Evolutionary conservation across 345 rosid genomes (phyloP).

Genomic region (Anacardium occidentale): DNA sequence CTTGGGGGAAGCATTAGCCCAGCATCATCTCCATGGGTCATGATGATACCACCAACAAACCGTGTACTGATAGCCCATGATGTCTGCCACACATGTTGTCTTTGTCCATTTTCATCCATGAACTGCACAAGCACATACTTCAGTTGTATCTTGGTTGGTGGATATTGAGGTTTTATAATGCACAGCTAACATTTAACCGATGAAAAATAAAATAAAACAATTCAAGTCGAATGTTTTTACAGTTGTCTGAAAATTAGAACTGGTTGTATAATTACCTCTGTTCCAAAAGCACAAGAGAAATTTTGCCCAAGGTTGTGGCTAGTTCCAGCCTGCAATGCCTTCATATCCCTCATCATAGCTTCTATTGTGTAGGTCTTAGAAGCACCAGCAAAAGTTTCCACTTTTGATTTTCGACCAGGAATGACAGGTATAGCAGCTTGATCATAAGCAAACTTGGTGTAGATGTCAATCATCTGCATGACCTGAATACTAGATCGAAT

Average conservation of each 20-base stretch:
- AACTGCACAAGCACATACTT: slow-evolving; percentile 47
- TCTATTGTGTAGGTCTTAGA: slow-evolving; percentile 83
- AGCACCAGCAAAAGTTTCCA: slow-evolving; percentile 96
- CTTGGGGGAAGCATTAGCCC: slow-evolving; percentile 94
- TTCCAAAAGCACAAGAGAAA: slow-evolving; percentile 86
- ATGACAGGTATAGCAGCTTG: slow-evolving; percentile 93
- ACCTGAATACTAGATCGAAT: slow-evolving; percentile 53
- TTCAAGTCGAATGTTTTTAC: background rate
- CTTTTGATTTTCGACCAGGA: slow-evolving; percentile 81
- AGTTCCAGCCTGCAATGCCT: slow-evolving; percentile 93
- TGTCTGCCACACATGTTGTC: slow-evolving; percentile 98
- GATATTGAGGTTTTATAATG: background rate
- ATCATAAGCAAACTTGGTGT: slow-evolving; percentile 86
- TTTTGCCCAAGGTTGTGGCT: slow-evolving; percentile 94
- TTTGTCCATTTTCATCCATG: slow-evolving; percentile 83
- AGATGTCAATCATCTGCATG: slow-evolving; percentile 83
- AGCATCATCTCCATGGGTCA: slow-evolving; percentile 96
- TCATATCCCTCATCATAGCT: slow-evolving; percentile 99
- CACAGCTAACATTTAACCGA: background rate
- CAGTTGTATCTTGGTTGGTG: background rate
- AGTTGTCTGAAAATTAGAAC: background rate
- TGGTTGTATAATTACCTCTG: slow-evolving; percentile 47
- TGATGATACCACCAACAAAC: slow-evolving; percentile 92
- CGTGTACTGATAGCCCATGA: slow-evolving; percentile 98
- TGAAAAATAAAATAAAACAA: background rate